A percentile compares a stretch with the other conserved stretches of the same genome.
phyloP scores from a whole-genome alignment of 2,329 filamentous ascomycete species.

The Cladosporium phlei region DNA sequence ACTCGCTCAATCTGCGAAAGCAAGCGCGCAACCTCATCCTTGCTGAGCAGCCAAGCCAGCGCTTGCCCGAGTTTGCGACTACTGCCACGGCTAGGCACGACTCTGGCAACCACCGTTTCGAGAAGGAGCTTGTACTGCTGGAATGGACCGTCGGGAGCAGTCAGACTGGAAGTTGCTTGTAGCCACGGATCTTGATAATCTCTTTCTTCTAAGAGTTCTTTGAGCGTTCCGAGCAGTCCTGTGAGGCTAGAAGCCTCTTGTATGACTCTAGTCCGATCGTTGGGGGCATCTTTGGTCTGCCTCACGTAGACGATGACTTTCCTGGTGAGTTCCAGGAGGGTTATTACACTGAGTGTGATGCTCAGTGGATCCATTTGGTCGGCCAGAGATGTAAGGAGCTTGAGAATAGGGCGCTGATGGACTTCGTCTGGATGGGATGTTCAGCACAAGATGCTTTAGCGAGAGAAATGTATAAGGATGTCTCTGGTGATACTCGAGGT shows the following conservation, averaged over 20 bases:
- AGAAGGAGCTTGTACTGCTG: neutral
- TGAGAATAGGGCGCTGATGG: too few relatives aligned
- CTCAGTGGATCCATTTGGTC: constrained; percentile 7
- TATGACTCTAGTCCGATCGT: neutral
- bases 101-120: neutral
- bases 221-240: neutral
- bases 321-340: neutral
- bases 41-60: neutral
- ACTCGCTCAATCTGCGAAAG: constrained; percentile 2
- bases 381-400: too few relatives aligned
- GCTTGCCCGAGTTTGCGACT: neutral
- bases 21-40: neutral
- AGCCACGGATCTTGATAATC: neutral
- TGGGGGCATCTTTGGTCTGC: neutral
- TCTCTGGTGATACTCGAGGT: too few relatives aligned
- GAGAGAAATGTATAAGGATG: too few relatives aligned
- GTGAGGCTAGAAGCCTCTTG: neutral
- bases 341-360: neutral
- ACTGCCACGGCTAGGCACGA: neutral
- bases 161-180: neutral
- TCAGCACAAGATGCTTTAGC: too few relatives aligned
- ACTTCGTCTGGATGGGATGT: too few relatives aligned
- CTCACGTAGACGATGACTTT: neutral
- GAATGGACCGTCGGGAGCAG: neutral
- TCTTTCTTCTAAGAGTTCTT: neutral